Conservation (phyloP, 129 eudicot genomes). For the Glebionis coronaria region DNA sequence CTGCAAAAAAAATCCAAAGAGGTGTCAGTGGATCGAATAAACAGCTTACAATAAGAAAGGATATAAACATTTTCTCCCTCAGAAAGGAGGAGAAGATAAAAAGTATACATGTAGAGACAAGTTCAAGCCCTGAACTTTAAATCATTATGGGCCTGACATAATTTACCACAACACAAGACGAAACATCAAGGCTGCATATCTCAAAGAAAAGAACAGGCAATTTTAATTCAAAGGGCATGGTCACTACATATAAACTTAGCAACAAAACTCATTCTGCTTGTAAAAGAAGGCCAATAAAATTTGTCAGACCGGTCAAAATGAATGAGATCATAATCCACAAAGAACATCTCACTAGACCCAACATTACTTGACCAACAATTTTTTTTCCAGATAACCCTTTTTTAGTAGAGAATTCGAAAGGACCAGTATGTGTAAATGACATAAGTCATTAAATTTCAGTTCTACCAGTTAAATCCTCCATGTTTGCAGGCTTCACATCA, state of each 20-base stretch:
- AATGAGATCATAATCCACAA: neutral
- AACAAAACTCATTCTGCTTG: too few species aligned
- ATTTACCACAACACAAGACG: too few species aligned
- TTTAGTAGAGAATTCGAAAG: neutral
- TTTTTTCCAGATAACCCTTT: neutral
- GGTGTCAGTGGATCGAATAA: neutral
- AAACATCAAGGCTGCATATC: too few species aligned
- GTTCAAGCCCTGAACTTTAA: neutral
- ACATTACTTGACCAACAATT: neutral
- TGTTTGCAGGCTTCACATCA: neutral
- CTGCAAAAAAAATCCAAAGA: neutral
- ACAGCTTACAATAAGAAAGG: neutral
- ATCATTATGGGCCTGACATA: too few species aligned
- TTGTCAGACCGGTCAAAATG: neutral
- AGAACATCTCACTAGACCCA: neutral
- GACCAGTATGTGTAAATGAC: neutral
- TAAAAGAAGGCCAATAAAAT: too few species aligned
- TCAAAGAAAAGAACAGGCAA: too few species aligned
- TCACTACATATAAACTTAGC: too few species aligned
- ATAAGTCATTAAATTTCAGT: neutral
- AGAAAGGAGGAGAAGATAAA: neutral
- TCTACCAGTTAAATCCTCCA: slow-evolving; percentile 8
- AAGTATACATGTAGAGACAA: neutral
- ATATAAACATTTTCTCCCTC: neutral
- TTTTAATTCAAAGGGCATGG: too few species aligned